Evolutionary conservation across 805 yeast species (phyloP).

Genomic region (Groenewaldozyma tartarivorans): DNA sequence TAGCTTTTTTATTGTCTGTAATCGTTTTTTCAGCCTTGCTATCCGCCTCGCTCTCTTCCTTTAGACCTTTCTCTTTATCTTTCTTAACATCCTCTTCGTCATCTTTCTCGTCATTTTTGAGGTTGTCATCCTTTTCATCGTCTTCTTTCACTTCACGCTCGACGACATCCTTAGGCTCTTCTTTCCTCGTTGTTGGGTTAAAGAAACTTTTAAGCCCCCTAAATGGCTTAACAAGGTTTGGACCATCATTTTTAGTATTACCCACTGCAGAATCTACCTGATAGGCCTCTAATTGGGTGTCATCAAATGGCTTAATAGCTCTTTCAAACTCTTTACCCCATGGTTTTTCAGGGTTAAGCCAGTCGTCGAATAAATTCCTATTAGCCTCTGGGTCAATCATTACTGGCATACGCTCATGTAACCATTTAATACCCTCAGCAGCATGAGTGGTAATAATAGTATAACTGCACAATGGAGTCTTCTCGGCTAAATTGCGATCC

Average conservation of each 20-base stretch:
- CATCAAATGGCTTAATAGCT: constrained; percentile 32
- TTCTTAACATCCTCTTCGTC: not conserved
- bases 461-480: constrained; percentile 36
- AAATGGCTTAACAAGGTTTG: constrained; percentile 29
- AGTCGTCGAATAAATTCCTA: constrained; percentile 47
- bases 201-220: constrained; percentile 9
- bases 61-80: not conserved
- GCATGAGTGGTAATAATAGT: constrained; percentile 73
- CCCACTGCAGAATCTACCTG: constrained; percentile 59
- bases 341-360: constrained; percentile 43
- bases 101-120: not conserved
- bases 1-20: not conserved
- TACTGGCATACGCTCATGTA: constrained; percentile 75
- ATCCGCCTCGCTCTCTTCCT: not conserved
- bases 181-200: not conserved
- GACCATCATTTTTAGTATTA: constrained; percentile 41
- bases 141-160: no score
- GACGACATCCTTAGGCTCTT: no score
- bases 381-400: constrained; percentile 41
- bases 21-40: no score
- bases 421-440: constrained; percentile 47
- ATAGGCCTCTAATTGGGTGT: constrained; percentile 37
- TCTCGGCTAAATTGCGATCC: constrained; percentile 15
- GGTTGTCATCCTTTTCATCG: constrained; percentile 1
- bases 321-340: constrained; percentile 27